phyloP scores from a whole-genome alignment of 106 monocot genomes.

The Chionographis japonica region DNA sequence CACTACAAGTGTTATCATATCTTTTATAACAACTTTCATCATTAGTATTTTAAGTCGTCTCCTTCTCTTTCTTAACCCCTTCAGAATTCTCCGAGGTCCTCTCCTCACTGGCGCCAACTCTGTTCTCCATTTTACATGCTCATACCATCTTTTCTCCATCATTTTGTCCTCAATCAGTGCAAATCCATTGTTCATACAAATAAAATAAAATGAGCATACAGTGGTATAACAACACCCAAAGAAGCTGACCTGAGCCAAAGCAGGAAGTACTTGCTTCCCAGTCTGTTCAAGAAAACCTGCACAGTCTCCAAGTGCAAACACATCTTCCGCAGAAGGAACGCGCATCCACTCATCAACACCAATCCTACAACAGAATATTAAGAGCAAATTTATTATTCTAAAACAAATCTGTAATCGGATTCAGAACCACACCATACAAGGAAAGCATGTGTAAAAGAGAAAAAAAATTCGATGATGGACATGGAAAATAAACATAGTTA shows the following conservation, averaged over 20 bases:
- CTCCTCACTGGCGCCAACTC: no score
- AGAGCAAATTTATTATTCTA: no score
- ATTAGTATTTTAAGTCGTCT: no score
- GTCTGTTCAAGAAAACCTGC: slow-evolving; percentile 52
- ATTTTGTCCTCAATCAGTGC: no score
- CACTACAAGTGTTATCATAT: no score
- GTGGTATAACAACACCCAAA: background rate
- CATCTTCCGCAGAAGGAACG: slow-evolving; percentile 46
- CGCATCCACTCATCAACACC: slow-evolving; percentile 52
- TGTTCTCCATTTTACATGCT: no score
- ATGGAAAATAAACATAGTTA: background rate
- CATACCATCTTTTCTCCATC: no score
- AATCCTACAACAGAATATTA: slow-evolving; percentile 20
- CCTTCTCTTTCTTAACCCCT: no score
- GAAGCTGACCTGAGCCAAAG: slow-evolving; percentile 45
- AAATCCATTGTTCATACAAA: background rate
- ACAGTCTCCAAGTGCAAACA: slow-evolving; percentile 60
- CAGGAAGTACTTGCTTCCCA: slow-evolving; percentile 46
- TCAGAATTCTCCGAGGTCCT: no score
- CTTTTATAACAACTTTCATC: no score
- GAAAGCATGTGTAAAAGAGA: no score
- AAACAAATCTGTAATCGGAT: no score
- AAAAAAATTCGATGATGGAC: background rate
- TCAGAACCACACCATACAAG: background rate
- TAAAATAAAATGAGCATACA: background rate